Evolutionary conservation across 1,284 basidiomycete species (phyloP).

Genomic region (Leccinum solheimii): DNA sequence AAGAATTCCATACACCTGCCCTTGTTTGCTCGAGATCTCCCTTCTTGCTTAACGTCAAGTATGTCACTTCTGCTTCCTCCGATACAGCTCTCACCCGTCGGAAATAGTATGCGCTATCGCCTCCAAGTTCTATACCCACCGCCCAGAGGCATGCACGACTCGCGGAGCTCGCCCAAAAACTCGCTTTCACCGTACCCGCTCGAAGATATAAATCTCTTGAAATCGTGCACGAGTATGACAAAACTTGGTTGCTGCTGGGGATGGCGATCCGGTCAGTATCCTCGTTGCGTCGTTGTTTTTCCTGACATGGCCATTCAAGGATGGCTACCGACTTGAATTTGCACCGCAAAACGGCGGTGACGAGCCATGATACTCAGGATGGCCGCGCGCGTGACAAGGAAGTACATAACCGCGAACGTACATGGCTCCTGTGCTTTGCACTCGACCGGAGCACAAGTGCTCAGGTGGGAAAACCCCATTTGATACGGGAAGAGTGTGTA

Average conservation of each 20-base stretch:
- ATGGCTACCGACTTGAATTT: slow-evolving; percentile 97
- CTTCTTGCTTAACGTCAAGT: slow-evolving; percentile 89
- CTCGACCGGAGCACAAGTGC: slow-evolving; percentile 90
- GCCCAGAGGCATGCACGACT: slow-evolving; percentile 82
- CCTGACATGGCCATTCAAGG: slow-evolving; percentile 40
- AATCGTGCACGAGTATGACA: slow-evolving; percentile 95
- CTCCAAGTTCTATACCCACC: slow-evolving; percentile 83
- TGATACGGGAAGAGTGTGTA: slow-evolving; percentile 82
- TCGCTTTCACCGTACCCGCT: slow-evolving; percentile 86
- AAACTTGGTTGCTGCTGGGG: slow-evolving; percentile 89
- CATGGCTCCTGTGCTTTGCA: slow-evolving; percentile 91
- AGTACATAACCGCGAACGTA: slow-evolving; percentile 91
- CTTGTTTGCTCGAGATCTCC: slow-evolving; percentile 90
- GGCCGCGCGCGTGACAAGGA: slow-evolving; percentile 74
- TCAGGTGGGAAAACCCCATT: slow-evolving; percentile 90
- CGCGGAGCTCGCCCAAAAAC: slow-evolving; percentile 82
- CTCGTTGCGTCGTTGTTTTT: neutral
- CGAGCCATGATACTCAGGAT: slow-evolving; percentile 72
- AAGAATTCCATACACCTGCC: slow-evolving; percentile 87
- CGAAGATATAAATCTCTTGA: slow-evolving; percentile 94
- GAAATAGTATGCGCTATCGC: slow-evolving; percentile 86
- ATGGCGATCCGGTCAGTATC: slow-evolving; percentile 74
- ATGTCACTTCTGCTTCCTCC: slow-evolving; percentile 36
- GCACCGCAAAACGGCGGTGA: slow-evolving; percentile 81
- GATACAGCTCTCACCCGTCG: slow-evolving; percentile 4